These are phyloP conservation scores for Gaultheria prostrata DNA, from an alignment of 148 eudicot species.

Conservation along the genomic window DNA sequence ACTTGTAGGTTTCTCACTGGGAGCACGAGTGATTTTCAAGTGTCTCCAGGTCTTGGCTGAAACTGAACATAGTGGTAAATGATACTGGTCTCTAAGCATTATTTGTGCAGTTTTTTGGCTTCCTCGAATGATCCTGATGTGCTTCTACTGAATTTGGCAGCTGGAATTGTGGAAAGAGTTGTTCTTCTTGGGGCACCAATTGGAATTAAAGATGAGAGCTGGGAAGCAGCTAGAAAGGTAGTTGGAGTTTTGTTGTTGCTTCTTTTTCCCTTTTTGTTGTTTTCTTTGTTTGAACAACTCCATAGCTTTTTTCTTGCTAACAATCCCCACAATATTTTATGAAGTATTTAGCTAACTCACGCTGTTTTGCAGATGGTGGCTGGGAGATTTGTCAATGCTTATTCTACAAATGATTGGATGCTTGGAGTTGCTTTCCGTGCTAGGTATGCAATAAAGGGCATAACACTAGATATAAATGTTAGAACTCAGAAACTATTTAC, in stretches of 20 bases:
- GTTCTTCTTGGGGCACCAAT: constrained; percentile 94
- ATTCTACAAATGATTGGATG: constrained; percentile 88
- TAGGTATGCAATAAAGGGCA: constrained; percentile 40
- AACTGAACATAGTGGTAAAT: constrained; percentile 53
- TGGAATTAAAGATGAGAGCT: constrained; percentile 71
- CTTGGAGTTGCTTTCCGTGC: constrained; percentile 98
- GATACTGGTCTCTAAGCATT: neutral
- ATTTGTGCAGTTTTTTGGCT: neutral
- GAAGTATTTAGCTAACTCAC: constrained; percentile 9
- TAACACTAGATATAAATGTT: neutral
- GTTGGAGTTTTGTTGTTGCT: neutral
- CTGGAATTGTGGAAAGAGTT: constrained; percentile 87
- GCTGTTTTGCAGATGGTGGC: constrained; percentile 68
- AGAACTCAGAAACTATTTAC: neutral
- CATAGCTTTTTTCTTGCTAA: neutral
- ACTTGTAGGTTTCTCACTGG: constrained; percentile 92
- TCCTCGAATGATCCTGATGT: constrained; percentile 15
- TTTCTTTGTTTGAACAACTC: neutral
- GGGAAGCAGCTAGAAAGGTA: constrained; percentile 95
- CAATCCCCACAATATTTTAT: constrained; percentile 3
- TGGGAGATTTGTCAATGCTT: constrained; percentile 92
- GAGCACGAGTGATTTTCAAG: constrained; percentile 91
- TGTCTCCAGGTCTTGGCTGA: constrained; percentile 78
- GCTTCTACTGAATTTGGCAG: constrained; percentile 37
- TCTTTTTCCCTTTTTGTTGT: neutral